Evolutionary conservation across 768 basidiomycete genomes (phyloP).

Genomic region (Gloeophyllum trabeum): DNA sequence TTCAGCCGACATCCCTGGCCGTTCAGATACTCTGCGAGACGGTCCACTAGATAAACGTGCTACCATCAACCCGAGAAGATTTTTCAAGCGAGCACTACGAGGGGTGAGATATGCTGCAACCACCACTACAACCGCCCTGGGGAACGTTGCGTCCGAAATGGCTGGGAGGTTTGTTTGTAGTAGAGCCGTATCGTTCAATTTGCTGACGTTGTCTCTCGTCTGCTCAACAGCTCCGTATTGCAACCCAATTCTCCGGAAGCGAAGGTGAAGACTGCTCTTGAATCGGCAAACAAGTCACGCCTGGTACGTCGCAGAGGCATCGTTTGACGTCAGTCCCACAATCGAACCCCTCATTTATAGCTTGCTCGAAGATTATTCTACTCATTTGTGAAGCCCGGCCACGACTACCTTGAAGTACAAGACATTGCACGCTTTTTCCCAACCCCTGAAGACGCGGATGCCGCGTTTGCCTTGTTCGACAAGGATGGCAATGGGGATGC

Average conservation of each 20-base stretch:
- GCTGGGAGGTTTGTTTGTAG: slow-evolving; percentile 28
- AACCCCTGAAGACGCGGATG: slow-evolving; percentile 51
- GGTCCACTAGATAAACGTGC: slow-evolving; percentile 19
- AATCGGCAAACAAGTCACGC: slow-evolving; percentile 72
- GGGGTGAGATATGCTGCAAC: slow-evolving; percentile 66
- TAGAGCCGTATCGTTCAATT: too few species aligned
- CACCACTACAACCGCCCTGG: slow-evolving; percentile 67
- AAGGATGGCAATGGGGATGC: slow-evolving; percentile 65
- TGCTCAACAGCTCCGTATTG: slow-evolving; percentile 45
- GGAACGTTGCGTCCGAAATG: slow-evolving; percentile 53
- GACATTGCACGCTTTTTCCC: slow-evolving; percentile 71
- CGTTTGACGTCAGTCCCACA: neutral
- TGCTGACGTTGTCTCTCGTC: neutral
- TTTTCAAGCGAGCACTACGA: slow-evolving; percentile 62
- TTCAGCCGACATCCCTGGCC: slow-evolving; percentile 63
- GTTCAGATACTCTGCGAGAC: slow-evolving; percentile 45
- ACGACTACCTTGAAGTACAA: slow-evolving; percentile 45
- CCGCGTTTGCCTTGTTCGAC: slow-evolving; percentile 61
- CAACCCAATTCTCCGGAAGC: slow-evolving; percentile 83
- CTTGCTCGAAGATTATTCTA: slow-evolving; percentile 82
- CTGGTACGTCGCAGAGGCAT: slow-evolving; percentile 24
- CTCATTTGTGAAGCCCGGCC: slow-evolving; percentile 58
- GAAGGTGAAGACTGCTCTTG: slow-evolving; percentile 68
- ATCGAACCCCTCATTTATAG: slow-evolving; percentile 26
- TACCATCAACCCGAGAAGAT: slow-evolving; percentile 40